Percentiles rank a stretch among this genome's conserved stretches.
Evolutionary conservation across 73 alveolate species (phyloP).

Genomic region (Effrenium voratum): DNA sequence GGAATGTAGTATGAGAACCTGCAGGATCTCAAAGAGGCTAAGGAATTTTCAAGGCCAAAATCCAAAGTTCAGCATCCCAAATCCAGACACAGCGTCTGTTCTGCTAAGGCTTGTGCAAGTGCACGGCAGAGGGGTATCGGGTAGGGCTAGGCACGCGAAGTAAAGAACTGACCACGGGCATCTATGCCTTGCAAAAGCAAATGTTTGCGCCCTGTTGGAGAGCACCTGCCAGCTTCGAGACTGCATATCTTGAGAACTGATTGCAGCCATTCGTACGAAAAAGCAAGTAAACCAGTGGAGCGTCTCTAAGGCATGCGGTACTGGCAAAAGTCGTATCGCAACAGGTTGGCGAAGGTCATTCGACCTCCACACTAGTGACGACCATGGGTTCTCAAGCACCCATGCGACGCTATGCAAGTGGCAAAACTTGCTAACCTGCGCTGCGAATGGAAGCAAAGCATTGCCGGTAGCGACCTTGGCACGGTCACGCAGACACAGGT

Average conservation of each 20-base stretch:
- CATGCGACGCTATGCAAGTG: neutral
- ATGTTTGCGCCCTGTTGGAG: neutral
- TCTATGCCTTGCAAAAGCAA: neutral
- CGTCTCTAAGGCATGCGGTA: neutral
- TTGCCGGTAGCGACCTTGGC: too few species aligned
- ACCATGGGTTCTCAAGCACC: conserved; percentile 9
- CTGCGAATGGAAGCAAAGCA: neutral
- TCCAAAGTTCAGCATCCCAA: neutral
- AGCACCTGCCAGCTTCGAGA: neutral
- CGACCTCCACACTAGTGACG: neutral
- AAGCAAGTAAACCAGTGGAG: neutral
- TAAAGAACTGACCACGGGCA: neutral
- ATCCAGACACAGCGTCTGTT: neutral
- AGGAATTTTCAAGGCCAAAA: too few species aligned
- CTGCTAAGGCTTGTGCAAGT: neutral
- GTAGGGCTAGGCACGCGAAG: neutral
- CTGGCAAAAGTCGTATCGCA: neutral
- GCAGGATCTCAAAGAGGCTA: neutral
- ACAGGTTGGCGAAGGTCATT: neutral
- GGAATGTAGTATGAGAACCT: neutral
- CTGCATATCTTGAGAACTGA: neutral
- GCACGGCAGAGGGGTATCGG: neutral
- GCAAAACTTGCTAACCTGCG: neutral
- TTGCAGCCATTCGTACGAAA: neutral
- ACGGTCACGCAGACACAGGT: too few species aligned